phyloP scores from a whole-genome alignment of 768 basidiomycete species.

The Tylopilus plumbeoviolaceoides region DNA sequence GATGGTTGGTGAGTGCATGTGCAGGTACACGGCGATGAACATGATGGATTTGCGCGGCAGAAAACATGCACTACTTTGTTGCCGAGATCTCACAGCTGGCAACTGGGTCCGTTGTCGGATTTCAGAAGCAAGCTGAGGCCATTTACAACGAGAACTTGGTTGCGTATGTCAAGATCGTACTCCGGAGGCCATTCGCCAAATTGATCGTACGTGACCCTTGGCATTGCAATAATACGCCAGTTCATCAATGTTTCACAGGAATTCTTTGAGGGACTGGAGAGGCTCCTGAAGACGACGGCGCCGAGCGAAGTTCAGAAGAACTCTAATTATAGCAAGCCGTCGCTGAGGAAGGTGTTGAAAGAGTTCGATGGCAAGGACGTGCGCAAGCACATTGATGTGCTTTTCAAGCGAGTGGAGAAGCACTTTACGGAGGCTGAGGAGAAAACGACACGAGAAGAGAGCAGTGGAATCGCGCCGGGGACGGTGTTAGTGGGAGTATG shows the following conservation, averaged over 20 bases:
- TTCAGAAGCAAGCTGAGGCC: constrained; percentile 67
- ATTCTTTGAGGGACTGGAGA: constrained; percentile 90
- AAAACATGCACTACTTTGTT: constrained; percentile 95
- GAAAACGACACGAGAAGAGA: constrained; percentile 51
- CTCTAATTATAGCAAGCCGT: constrained; percentile 66
- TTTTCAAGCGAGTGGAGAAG: constrained; percentile 92
- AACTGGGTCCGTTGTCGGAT: constrained; percentile 55
- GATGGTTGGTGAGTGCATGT: constrained; percentile 70
- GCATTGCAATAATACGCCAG: neutral
- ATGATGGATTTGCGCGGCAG: constrained; percentile 38
- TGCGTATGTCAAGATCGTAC: constrained; percentile 82
- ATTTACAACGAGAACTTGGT: constrained; percentile 88
- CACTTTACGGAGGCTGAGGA: constrained; percentile 87
- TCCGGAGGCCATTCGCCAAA: constrained; percentile 82
- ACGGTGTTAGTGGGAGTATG: constrained; percentile 81
- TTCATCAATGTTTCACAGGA: constrained; percentile 51
- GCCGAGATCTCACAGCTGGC: constrained; percentile 74
- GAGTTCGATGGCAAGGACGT: constrained; percentile 88
- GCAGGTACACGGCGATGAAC: neutral
- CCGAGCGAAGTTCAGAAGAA: constrained; percentile 74
- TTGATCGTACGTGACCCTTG: constrained; percentile 64
- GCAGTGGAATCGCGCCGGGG: constrained; percentile 51
- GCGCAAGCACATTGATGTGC: constrained; percentile 78
- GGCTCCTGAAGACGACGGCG: constrained; percentile 76
- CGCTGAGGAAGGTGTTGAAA: constrained; percentile 81